phyloP scores from a whole-genome alignment of 371 early-diverging fungal species.

The Rhizopus stolonifer region DNA sequence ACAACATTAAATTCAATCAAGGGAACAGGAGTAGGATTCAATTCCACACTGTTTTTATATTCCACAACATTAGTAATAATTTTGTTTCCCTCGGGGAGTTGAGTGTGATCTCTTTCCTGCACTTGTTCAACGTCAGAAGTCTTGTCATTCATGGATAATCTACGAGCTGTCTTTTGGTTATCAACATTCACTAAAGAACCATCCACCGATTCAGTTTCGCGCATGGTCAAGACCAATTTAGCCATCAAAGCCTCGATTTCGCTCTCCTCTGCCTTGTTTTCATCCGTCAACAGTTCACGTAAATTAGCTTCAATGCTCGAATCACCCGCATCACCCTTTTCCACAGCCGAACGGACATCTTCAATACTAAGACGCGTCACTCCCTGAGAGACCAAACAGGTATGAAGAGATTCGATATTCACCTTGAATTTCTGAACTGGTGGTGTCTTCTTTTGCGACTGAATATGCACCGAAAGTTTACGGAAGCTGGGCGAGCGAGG shows the following conservation, averaged over 20 bases:
- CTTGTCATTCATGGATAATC: slow-evolving; percentile 28
- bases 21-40: slow-evolving; percentile 51
- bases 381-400: slow-evolving; percentile 36
- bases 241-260: slow-evolving; percentile 45
- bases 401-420: slow-evolving; percentile 47
- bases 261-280: slow-evolving; percentile 45
- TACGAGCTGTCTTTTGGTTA: slow-evolving; percentile 44
- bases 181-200: slow-evolving; percentile 48
- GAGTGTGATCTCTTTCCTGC: slow-evolving; percentile 23
- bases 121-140: slow-evolving; percentile 1
- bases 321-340: slow-evolving; percentile 45
- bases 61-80: slow-evolving; percentile 44
- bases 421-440: slow-evolving; percentile 39
- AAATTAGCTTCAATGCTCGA: slow-evolving; percentile 38
- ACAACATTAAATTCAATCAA: slow-evolving; percentile 27
- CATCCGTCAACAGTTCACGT: slow-evolving; percentile 42
- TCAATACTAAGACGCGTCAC: slow-evolving; percentile 38
- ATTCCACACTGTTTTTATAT: slow-evolving; percentile 54
- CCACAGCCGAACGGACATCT: slow-evolving; percentile 45
- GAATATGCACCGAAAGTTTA: slow-evolving; percentile 71
- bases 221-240: slow-evolving; percentile 41
- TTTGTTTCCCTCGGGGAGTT: slow-evolving; percentile 38
- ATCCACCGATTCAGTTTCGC: slow-evolving; percentile 29
- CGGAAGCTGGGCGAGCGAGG: slow-evolving; percentile 55
- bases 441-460: slow-evolving; percentile 51